phyloP scores from a whole-genome alignment of 805 yeast species.

The Kuraishia piskuri region DNA sequence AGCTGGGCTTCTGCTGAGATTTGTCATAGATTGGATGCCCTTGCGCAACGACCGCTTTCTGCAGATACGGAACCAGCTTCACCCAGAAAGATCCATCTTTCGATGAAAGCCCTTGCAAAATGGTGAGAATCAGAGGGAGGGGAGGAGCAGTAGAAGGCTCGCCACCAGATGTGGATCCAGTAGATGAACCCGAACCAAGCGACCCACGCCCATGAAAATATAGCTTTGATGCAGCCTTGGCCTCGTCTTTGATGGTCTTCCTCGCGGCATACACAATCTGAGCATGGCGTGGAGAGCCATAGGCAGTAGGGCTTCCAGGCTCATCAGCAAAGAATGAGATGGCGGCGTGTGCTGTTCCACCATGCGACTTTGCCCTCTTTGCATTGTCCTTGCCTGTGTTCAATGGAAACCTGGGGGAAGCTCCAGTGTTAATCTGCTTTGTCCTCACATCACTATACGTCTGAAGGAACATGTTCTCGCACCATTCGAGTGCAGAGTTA shows the following conservation, averaged over 20 bases:
- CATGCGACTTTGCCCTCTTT: not conserved
- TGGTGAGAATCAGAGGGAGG: slow-evolving; percentile 52
- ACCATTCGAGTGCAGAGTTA: slow-evolving; percentile 91
- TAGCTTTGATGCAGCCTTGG: slow-evolving; percentile 10
- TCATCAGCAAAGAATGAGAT: slow-evolving; percentile 12
- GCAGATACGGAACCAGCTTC: slow-evolving; percentile 47
- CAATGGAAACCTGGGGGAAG: slow-evolving; percentile 2
- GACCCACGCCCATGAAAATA: slow-evolving; percentile 6
- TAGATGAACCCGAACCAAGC: not conserved
- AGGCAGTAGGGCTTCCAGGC: slow-evolving; percentile 9
- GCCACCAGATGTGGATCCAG: not conserved
- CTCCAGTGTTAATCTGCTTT: not conserved
- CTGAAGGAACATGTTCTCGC: slow-evolving; percentile 81
- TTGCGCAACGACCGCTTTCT: slow-evolving; percentile 35
- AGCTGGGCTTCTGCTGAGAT: slow-evolving; percentile 34
- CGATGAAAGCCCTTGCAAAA: slow-evolving; percentile 51
- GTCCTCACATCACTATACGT: slow-evolving; percentile 37
- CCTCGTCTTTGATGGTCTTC: slow-evolving; percentile 33
- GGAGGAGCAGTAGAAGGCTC: slow-evolving; percentile 29
- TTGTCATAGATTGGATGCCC: slow-evolving; percentile 40
- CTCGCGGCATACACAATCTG: slow-evolving; percentile 47
- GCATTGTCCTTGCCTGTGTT: not conserved
- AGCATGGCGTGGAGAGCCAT: slow-evolving; percentile 45
- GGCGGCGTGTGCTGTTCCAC: slow-evolving; percentile 2
- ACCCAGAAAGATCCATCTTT: slow-evolving; percentile 54